Evolutionary conservation across 2,329 filamentous ascomycete species (phyloP).

Genomic region (Fusarium devonianum): DNA sequence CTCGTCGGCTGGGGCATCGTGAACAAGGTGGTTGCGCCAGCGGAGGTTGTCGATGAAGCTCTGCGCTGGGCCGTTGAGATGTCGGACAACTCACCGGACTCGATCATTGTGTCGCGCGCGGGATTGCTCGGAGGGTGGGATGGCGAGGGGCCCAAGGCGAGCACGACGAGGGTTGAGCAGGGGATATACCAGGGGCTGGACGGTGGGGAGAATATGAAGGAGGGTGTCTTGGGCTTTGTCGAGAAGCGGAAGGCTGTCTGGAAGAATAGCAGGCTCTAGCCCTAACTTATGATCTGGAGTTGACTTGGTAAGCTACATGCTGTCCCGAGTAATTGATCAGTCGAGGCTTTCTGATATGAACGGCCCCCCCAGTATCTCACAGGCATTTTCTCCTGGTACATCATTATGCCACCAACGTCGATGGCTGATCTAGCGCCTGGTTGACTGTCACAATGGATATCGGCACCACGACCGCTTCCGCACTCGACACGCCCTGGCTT

Average conservation of each 20-base stretch:
- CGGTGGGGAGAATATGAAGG: conserved; percentile 74
- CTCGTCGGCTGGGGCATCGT: conserved; percentile 72
- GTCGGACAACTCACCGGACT: conserved; percentile 74
- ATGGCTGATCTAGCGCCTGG: conserved; percentile 20
- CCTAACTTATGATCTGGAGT: not conserved
- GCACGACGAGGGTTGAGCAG: conserved; percentile 63
- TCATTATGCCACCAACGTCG: conserved; percentile 25
- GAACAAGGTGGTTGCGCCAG: conserved; percentile 60
- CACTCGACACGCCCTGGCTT: not conserved
- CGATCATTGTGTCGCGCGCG: conserved; percentile 75
- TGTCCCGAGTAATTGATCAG: not conserved
- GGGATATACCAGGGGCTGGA: conserved; percentile 67
- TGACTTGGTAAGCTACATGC: not conserved
- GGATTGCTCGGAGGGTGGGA: conserved; percentile 79
- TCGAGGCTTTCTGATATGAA: too few species aligned
- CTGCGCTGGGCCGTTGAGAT: conserved; percentile 68
- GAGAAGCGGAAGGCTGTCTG: conserved; percentile 76
- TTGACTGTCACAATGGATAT: not conserved
- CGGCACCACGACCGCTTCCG: too few species aligned
- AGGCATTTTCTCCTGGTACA: conserved; percentile 1
- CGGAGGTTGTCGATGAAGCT: conserved; percentile 63
- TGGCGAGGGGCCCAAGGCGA: conserved; percentile 68
- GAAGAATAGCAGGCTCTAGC: conserved; percentile 67
- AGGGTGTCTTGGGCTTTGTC: conserved; percentile 78
- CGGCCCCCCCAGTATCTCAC: not conserved